Conservation (phyloP, 768 basidiomycete genomes). For the Phylloporus rhodoxanthus region DNA sequence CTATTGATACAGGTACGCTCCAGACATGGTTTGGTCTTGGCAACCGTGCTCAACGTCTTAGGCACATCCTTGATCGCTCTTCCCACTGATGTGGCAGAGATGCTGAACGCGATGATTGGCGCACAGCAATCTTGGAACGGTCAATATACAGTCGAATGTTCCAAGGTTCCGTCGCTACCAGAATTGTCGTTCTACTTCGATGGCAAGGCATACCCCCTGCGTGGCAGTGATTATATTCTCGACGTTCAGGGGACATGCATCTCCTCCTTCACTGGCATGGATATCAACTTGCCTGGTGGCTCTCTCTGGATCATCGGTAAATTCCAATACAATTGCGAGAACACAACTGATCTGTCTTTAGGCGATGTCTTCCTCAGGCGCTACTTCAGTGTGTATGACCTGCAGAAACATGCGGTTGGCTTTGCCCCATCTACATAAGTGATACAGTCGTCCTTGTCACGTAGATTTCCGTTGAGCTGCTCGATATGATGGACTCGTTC, state of each 20-base stretch:
- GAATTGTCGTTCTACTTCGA: conserved; percentile 79
- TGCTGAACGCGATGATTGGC: conserved; percentile 94
- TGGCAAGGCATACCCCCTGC: conserved; percentile 73
- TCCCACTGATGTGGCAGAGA: conserved; percentile 92
- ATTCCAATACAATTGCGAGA: conserved; percentile 2
- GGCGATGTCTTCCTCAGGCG: conserved; percentile 90
- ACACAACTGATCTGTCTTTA: conserved; percentile 20
- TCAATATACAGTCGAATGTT: conserved; percentile 88
- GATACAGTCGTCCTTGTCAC: not conserved
- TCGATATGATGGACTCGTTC: conserved; percentile 9
- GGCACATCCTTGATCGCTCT: conserved; percentile 93
- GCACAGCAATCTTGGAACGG: conserved; percentile 95
- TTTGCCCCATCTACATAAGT: conserved; percentile 54
- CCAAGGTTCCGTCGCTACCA: conserved; percentile 77
- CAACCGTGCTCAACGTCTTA: conserved; percentile 19
- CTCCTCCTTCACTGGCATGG: conserved; percentile 86
- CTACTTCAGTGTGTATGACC: conserved; percentile 88
- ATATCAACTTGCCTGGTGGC: conserved; percentile 77
- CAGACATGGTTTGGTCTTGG: not conserved
- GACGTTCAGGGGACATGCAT: conserved; percentile 91
- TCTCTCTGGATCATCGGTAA: conserved; percentile 87
- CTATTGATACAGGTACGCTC: conserved; percentile 77
- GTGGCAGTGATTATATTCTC: conserved; percentile 84
- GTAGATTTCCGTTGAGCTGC: conserved; percentile 7
- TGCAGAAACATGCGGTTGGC: conserved; percentile 72